phyloP scores from a whole-genome alignment of 164 flowering plant genomes.

The Cinnamomum chago region DNA sequence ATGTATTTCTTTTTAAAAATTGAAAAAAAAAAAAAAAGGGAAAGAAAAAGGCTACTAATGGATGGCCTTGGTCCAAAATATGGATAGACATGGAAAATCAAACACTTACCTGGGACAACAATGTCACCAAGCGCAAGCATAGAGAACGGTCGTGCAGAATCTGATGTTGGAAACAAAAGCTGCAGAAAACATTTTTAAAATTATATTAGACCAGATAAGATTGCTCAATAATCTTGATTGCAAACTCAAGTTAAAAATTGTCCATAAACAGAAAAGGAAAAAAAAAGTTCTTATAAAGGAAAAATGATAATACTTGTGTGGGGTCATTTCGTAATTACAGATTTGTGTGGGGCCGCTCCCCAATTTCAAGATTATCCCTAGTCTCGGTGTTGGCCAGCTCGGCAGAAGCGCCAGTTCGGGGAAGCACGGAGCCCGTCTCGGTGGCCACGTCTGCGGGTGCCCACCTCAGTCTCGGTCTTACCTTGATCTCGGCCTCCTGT shows the following conservation, averaged over 20 bases:
- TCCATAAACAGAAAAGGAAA: neutral
- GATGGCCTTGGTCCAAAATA: neutral
- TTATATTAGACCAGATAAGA: neutral
- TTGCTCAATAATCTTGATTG: neutral
- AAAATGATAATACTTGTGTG: no score
- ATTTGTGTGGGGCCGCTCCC: no score
- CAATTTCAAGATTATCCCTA: no score
- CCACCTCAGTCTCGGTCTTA: no score
- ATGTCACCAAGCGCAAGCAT: conserved; percentile 99
- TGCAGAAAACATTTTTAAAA: conserved; percentile 22
- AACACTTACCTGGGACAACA: conserved; percentile 80
- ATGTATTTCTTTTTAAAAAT: no score
- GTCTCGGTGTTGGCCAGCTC: no score
- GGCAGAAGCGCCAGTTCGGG: no score
- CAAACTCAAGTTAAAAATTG: neutral
- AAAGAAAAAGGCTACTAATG: neutral
- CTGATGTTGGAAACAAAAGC: conserved; percentile 94
- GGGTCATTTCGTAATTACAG: no score
- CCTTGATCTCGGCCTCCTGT: no score
- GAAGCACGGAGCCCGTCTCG: no score
- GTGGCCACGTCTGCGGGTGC: no score
- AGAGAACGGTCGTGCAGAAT: conserved; percentile 75
- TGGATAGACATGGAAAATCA: neutral
- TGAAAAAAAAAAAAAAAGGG: neutral
- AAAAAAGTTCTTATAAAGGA: neutral